Percentiles rank a stretch among this genome's conserved stretches.
Evolutionary conservation across 495 filamentous ascomycete species (phyloP).

Genomic region (Endocarpon pusillum): DNA sequence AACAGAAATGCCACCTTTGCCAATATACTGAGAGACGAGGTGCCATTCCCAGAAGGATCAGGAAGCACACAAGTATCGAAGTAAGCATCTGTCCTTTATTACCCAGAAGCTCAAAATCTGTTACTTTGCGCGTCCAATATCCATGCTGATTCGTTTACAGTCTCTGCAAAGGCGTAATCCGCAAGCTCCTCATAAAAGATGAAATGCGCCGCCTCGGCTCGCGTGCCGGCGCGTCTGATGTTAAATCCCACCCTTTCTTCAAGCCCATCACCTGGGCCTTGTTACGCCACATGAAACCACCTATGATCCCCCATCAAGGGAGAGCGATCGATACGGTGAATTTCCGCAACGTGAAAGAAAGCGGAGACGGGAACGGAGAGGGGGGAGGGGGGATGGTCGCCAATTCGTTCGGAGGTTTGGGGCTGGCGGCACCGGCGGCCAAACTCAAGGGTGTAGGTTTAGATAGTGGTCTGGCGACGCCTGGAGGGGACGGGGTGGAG

Average conservation of each 20-base stretch:
- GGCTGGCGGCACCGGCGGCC: slow-evolving; percentile 64
- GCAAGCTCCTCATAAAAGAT: slow-evolving; percentile 94
- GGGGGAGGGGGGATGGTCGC: no score
- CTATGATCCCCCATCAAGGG: slow-evolving; percentile 87
- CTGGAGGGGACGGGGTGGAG: slow-evolving; percentile 69
- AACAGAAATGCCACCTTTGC: slow-evolving; percentile 96
- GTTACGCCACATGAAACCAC: slow-evolving; percentile 95
- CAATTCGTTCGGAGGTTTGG: no score
- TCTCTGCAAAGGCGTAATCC: slow-evolving; percentile 89
- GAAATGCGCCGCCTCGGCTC: slow-evolving; percentile 90
- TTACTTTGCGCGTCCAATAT: not conserved
- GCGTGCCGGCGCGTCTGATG: slow-evolving; percentile 86
- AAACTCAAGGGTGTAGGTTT: slow-evolving; percentile 62
- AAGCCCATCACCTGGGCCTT: slow-evolving; percentile 89
- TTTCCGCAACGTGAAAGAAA: slow-evolving; percentile 95
- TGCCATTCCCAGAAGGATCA: slow-evolving; percentile 78
- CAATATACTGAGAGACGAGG: slow-evolving; percentile 90
- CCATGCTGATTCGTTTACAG: slow-evolving; percentile 25
- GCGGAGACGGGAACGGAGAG: no score
- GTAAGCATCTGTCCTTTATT: slow-evolving; percentile 34
- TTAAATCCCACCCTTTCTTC: slow-evolving; percentile 95
- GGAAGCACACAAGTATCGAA: slow-evolving; percentile 75
- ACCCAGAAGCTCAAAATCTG: not conserved
- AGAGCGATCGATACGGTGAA: slow-evolving; percentile 86
- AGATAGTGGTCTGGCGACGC: slow-evolving; percentile 70